Base-by-base conservation (phyloP, 768 basidiomycete species). In the Collybia sordida region DNA sequence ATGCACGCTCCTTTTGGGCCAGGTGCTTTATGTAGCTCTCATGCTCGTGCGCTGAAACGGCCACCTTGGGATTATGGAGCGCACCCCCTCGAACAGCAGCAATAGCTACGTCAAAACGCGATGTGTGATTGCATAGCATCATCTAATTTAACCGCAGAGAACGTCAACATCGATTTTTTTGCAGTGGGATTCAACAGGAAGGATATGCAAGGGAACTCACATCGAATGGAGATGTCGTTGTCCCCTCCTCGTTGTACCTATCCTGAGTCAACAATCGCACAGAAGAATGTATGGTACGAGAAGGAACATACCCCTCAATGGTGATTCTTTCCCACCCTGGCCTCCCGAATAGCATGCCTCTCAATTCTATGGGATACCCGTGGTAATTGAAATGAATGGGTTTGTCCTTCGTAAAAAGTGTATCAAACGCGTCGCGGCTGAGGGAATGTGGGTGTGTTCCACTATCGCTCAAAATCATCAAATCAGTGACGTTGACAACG, bases 401-500 rank as follows among this genome's bases (percentile, higher is more conserved):
- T 55, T 72, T 79, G 60, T 90, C 81, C 19, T 67, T 62, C 6
- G 90, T 91, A 69, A 95, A 93, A 28, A 94, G 74, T 24, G 78
- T 70, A 38, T 80, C 72, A 63, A 90, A 94, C 42, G 78, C 80
- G 1, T 73, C 77, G 22, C 77, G 69, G 55, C 65, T 73, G 50
- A 94, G 71, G 1, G 88, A 75, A 58, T 93, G 91, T 6, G 92
- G 91, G 62, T 94, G 91, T 9, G 75, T 68, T 46, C 86, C 88
- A n/a, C 62, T 64, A 4, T 78, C 72, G 23, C 81, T 79, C 37
- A 97, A 78, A 50, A 94, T 85, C 82, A 97, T 87, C 39, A 95
- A 74, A 59, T 96, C 93, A 1, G 90, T 90, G 51, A 96, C 86
- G 56, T 96, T 95, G 50, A 95, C 83, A 49, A 95, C 88, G 17